Evolutionary conservation across 345 rosid species (phyloP).

Genomic region (Populus deltoides): DNA sequence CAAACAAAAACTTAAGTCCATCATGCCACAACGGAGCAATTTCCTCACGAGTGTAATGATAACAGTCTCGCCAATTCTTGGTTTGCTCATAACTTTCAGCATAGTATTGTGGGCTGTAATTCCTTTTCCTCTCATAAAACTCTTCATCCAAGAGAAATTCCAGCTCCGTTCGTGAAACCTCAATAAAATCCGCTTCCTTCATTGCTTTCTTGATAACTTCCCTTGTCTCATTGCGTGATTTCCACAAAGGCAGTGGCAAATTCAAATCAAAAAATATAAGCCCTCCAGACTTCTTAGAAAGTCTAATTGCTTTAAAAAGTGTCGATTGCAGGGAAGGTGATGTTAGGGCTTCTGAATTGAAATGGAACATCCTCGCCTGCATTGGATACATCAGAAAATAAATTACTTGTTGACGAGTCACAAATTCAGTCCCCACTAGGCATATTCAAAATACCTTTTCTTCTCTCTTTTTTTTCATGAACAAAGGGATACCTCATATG

Average conservation of each 20-base stretch:
- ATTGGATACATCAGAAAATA: slow-evolving; percentile 1
- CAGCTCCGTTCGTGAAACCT: slow-evolving; percentile 77
- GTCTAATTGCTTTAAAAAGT: slow-evolving; percentile 59
- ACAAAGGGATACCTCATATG: too few relatives aligned
- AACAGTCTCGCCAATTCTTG: slow-evolving; percentile 58
- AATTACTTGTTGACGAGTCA: too few relatives aligned
- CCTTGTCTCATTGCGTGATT: slow-evolving; percentile 65
- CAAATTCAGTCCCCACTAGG: too few relatives aligned
- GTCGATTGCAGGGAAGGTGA: slow-evolving; percentile 55
- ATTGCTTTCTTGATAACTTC: slow-evolving; percentile 66
- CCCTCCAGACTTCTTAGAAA: slow-evolving; percentile 77
- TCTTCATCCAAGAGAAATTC: slow-evolving; percentile 87
- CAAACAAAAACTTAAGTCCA: slow-evolving; percentile 65
- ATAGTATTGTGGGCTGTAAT: slow-evolving; percentile 73
- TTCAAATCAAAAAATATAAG: slow-evolving; percentile 73
- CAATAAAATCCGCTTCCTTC: slow-evolving; percentile 66
- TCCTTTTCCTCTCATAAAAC: slow-evolving; percentile 54
- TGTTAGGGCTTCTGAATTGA: slow-evolving; percentile 65
- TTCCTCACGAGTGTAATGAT: slow-evolving; percentile 78
- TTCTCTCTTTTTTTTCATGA: too few relatives aligned
- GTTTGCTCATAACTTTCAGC: slow-evolving; percentile 65
- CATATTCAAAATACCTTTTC: too few relatives aligned
- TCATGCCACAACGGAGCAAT: slow-evolving; percentile 84
- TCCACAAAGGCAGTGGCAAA: slow-evolving; percentile 76
- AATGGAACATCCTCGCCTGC: slow-evolving; percentile 90